Evolutionary conservation across 169 alveolate species (phyloP).

Genomic region (Eimeria sp.): DNA sequence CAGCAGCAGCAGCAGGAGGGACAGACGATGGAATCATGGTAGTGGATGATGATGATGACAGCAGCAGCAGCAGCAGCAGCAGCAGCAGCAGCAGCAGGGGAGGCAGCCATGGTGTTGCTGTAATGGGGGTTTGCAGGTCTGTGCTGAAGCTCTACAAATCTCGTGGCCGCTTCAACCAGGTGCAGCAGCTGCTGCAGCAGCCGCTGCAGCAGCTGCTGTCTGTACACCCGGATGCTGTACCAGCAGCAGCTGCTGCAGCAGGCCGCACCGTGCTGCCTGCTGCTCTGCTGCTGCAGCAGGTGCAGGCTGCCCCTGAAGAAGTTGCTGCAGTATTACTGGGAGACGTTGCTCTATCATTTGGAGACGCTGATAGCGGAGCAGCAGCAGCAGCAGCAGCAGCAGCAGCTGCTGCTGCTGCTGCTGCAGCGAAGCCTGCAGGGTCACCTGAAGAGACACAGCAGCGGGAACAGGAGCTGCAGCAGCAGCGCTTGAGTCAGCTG

Average conservation of each 20-base stretch:
- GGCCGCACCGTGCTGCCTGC: conserved; percentile 61
- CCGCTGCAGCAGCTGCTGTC: conserved; percentile 65
- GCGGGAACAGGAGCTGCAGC: neutral
- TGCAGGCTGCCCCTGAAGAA: conserved; percentile 58
- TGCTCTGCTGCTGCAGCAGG: conserved; percentile 56
- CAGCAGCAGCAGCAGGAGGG: conserved; percentile 3
- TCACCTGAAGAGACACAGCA: too few species aligned
- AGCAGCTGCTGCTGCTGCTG: neutral
- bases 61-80: neutral
- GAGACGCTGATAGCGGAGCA: neutral
- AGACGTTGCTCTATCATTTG: conserved; percentile 9
- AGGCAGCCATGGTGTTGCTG: conserved; percentile 31
- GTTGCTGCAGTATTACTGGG: conserved; percentile 41
- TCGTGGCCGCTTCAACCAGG: conserved; percentile 34
- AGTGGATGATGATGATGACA: neutral
- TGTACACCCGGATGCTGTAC: conserved; percentile 19
- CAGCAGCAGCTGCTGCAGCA: conserved; percentile 58
- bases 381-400: conserved; percentile 49
- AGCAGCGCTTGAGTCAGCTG: neutral
- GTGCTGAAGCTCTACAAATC: conserved; percentile 39
- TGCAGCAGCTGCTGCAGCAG: conserved; percentile 76
- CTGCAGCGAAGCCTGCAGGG: too few species aligned
- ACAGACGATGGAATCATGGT: neutral
- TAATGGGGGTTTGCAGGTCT: conserved; percentile 36
- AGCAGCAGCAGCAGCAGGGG: conserved; percentile 45